Evolutionary conservation across 2,329 filamentous ascomycete genomes (phyloP), one percentile per base, ranked within the genome.

Genomic region (Cladophialophora exuberans): DNA sequence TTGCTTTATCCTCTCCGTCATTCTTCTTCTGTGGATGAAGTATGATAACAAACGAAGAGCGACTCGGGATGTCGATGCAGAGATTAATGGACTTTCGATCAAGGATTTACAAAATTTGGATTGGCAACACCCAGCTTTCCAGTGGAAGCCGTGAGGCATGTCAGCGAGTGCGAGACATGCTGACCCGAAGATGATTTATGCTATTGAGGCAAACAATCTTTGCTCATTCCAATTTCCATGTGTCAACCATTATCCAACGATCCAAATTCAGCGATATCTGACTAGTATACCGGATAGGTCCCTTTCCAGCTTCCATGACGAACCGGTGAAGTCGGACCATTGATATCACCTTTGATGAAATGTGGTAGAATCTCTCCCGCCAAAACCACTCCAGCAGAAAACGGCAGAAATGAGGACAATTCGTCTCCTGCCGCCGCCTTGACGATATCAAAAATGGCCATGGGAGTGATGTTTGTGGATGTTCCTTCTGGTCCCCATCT

Each of bases 121-220:
- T 64, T 87, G 83, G 83, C 79, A 76, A 61, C 85, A 89, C 70
- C 86, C 86, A 3, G 79, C 71, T 2, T 87, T 87, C 65, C 75
- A 79, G 60, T 87, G 85, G 85, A 79, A 76, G 65, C 72, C 76
- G 6, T 65, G 22, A 62, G 7, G 6, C 7, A 2, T 41, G 4
- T 36, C 10, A 41, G 38, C 18, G 18, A 6, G 36, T n/a, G n/a
- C n/a, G n/a, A n/a, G n/a, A n/a, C n/a, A n/a, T n/a, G n/a, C n/a
- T n/a, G n/a, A n/a, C n/a, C n/a, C n/a, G n/a, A n/a, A n/a, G n/a
- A n/a, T n/a, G n/a, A n/a, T n/a, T n/a, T n/a, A n/a, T n/a, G n/a
- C n/a, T n/a, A n/a, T 39, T 11, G 15, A 9, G 6, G 17, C 6
- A 20, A 11, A 20, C 35, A 11, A 10, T 20, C 15, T 10, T 38